Evolutionary conservation across 1,284 basidiomycete genomes (phyloP), one percentile per base, ranked within the genome.

Genomic region (Puccinia coronata): DNA sequence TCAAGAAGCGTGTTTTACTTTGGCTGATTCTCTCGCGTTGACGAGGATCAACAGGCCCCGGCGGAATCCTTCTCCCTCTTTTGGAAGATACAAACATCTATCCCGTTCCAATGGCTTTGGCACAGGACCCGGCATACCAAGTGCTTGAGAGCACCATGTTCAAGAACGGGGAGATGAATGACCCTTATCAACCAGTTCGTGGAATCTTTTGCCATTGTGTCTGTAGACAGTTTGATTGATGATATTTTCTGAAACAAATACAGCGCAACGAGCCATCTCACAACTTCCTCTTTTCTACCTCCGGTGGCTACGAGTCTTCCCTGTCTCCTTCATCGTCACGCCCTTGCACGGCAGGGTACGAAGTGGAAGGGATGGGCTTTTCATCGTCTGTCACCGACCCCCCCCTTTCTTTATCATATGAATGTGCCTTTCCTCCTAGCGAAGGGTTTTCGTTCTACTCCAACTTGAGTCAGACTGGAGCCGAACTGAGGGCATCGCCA

Each of bases 11-110:
- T 11, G 20, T 41, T 41, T 39, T 51, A n/a, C n/a, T n/a, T n/a
- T n/a, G n/a, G n/a, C n/a, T n/a, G n/a, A n/a, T n/a, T n/a, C n/a
- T n/a, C n/a, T n/a, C n/a, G n/a, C n/a, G n/a, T n/a, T n/a, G n/a
- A n/a, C n/a, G n/a, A n/a, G n/a, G n/a, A n/a, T n/a, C n/a, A n/a
- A n/a, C n/a, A n/a, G n/a, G 70, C 51, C 34, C 51, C 12, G 34
- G 31, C 28, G 70, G 36, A 34, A 14, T 55, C 20, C 23, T 51
- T 36, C 49, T 72, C 9, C n/a, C n/a, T 18, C 31, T 53, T 72
- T 39, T 72, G 47, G 70, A 72, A 39, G 70, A 55, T 55, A 6
- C 49, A 72, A 72, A 47, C 28, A 23, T 70, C 43, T 70, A 70
- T 70, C 28, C 67, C n/a, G 2, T 72, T 55, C 34, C 70, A 18